Base-by-base conservation (phyloP, 73 alveolate genomes). In the Symbiodinium natans region DNA sequence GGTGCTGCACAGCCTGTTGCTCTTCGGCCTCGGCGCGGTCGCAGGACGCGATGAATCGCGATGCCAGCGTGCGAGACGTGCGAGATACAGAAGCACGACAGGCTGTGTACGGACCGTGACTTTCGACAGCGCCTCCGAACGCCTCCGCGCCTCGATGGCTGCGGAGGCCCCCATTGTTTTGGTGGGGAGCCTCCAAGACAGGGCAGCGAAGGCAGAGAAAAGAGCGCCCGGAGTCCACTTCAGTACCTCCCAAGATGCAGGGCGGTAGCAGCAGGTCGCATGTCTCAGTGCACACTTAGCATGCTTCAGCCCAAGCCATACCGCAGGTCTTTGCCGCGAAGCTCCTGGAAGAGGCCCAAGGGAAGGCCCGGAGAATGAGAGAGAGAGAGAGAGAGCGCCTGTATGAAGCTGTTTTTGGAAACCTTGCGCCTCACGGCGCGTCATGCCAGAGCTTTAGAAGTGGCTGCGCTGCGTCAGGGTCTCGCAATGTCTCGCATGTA, bases 121-220 rank as follows among this genome's bases (percentile, higher is more conserved):
- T 73, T 88, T 88, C 86, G 95, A 88, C 95, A 88, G 86, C 73
- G 85, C 86, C 33, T 88, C 95, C 31, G 95, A 88, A 73, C 95
- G 95, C 34, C 34, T 88, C 36, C 95, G 95, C 17, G 68, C 95
- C 36, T 88, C 95, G 74, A 88, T 88, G 95, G 41, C 86, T 23
- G 95, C 43, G 84, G 73, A 88, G 95, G 95, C 56, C 34, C 59
- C 59, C 59, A 9, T 46, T 46, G 21, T 46, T 46, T 23, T 23
- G 77, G 9, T 7, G 3, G 36, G 9, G 77, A 63, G 39, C 77
- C 31, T 6, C 63, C 56, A n/a, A n/a, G n/a, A n/a, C n/a, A 54
- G 21, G 74, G 75, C 31, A 56, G 3, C 75, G 75, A 56, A 56
- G 75, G 75, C 31, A n/a, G 75, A 56, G 75, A 56, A 56, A 56